Conservation (phyloP, 805 yeast genomes). For the Saccharomycopsis fermentans region DNA sequence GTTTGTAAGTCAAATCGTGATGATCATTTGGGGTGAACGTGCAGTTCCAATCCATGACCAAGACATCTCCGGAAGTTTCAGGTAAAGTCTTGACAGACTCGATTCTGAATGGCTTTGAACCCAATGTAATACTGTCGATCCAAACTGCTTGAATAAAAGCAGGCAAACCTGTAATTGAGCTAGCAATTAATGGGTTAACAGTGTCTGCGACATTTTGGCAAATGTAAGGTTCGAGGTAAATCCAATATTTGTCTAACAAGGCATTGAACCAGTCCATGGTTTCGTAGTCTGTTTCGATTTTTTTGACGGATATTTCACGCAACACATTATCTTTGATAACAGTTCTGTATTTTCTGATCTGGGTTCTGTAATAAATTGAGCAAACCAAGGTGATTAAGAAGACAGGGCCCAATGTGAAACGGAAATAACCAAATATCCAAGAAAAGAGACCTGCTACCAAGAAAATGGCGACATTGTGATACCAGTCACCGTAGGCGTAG, state of each 20-base stretch:
- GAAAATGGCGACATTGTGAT: conserved; percentile 71
- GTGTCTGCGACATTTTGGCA: conserved; percentile 79
- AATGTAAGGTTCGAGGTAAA: conserved; percentile 77
- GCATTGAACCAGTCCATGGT: conserved; percentile 93
- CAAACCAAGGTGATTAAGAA: conserved; percentile 58
- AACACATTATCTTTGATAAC: conserved; percentile 69
- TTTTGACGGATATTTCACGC: conserved; percentile 71
- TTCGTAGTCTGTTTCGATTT: conserved; percentile 82
- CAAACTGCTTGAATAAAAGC: conserved; percentile 73
- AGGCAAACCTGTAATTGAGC: conserved; percentile 56
- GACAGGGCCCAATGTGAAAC: conserved; percentile 71
- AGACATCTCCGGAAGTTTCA: conserved; percentile 84
- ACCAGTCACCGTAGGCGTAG: conserved; percentile 88
- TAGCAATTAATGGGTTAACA: conserved; percentile 74
- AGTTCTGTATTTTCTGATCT: conserved; percentile 71
- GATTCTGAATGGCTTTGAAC: conserved; percentile 91
- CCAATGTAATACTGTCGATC: conserved; percentile 83
- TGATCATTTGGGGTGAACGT: conserved; percentile 88
- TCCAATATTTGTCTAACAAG: conserved; percentile 87
- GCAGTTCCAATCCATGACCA: conserved; percentile 95
- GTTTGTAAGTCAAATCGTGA: conserved; percentile 78
- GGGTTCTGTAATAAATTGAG: conserved; percentile 68
- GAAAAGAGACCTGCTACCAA: conserved; percentile 60
- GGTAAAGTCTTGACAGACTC: conserved; percentile 83
- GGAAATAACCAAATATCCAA: conserved; percentile 69